These are phyloP conservation scores for Eucalyptus leucophloia DNA, from an alignment of 345 rosid species.

Conservation along the genomic window DNA sequence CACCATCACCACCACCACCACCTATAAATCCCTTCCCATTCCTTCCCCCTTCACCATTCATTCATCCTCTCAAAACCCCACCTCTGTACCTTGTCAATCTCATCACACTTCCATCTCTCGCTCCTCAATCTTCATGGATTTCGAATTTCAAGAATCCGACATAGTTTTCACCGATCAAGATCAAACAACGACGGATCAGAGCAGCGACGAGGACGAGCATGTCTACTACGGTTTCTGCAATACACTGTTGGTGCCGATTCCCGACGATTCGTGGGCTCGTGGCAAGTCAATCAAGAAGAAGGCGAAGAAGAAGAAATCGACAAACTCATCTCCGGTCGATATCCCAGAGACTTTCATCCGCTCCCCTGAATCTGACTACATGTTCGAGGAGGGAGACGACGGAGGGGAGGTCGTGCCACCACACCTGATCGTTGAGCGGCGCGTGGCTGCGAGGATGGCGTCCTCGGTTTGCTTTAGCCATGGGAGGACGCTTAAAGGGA, in stretches of 20 bases:
- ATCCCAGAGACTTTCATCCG: constrained; percentile 3
- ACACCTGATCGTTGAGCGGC: constrained; percentile 42
- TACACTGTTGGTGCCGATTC: neutral
- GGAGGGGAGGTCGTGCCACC: constrained; percentile 42
- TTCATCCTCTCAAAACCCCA: neutral
- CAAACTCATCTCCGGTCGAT: constrained; percentile 12
- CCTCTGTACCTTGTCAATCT: neutral
- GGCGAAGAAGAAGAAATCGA: neutral
- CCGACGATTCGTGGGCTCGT: neutral
- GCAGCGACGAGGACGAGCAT: neutral
- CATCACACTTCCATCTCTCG: neutral
- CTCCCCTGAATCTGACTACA: neutral
- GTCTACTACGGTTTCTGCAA: neutral
- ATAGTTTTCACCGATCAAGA: constrained; percentile 20
- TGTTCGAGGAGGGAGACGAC: constrained; percentile 11
- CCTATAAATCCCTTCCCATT: neutral
- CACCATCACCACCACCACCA: neutral
- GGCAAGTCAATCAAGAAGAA: neutral
- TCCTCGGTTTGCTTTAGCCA: constrained; percentile 66
- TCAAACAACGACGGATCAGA: neutral
- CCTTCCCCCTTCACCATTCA: neutral
- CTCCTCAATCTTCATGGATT: neutral
- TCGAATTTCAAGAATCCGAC: constrained; percentile 46
- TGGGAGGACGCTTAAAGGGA: constrained; percentile 81
- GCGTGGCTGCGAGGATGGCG: constrained; percentile 52